These are phyloP conservation scores for Verbena officinalis DNA, from an alignment of 257 asterid genomes.

Conservation along the genomic window DNA sequence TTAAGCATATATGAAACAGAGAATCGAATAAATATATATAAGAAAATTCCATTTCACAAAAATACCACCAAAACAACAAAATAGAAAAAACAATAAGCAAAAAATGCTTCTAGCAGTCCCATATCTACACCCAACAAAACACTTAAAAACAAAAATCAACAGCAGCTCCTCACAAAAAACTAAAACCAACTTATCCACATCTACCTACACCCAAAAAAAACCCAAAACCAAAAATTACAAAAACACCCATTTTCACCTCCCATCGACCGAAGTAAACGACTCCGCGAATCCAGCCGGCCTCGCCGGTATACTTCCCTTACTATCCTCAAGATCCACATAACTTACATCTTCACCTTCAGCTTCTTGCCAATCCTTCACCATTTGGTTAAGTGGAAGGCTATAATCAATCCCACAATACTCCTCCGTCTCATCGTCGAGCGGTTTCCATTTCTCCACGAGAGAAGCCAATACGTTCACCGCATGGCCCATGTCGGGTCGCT, in stretches of 20 bases:
- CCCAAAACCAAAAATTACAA: not conserved
- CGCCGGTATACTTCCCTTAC: conserved; percentile 86
- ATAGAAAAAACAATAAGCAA: not conserved
- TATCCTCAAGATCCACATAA: conserved; percentile 68
- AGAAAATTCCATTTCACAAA: not conserved
- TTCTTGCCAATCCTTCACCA: conserved; percentile 96
- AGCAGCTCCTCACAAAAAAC: no score
- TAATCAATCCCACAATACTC: conserved; percentile 88
- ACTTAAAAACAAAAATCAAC: not conserved
- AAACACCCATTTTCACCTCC: conserved; percentile 51
- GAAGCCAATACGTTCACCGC: conserved; percentile 72
- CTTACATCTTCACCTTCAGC: conserved; percentile 69
- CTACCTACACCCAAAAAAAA: conserved; percentile 17
- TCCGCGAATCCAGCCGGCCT: conserved; percentile 91
- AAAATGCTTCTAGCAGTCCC: not conserved
- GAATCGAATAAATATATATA: no score
- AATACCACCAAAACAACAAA: not conserved
- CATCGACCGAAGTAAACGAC: conserved; percentile 86
- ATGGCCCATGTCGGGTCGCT: conserved; percentile 91
- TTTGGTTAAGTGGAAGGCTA: conserved; percentile 88
- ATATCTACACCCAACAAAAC: conserved; percentile 24
- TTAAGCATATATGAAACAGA: no score
- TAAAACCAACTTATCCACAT: conserved; percentile 28
- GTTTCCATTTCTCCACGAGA: conserved; percentile 87
- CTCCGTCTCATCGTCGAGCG: conserved; percentile 62